phyloP scores from a whole-genome alignment of 2,329 filamentous ascomycete species.

The Ophiostoma piceae region DNA sequence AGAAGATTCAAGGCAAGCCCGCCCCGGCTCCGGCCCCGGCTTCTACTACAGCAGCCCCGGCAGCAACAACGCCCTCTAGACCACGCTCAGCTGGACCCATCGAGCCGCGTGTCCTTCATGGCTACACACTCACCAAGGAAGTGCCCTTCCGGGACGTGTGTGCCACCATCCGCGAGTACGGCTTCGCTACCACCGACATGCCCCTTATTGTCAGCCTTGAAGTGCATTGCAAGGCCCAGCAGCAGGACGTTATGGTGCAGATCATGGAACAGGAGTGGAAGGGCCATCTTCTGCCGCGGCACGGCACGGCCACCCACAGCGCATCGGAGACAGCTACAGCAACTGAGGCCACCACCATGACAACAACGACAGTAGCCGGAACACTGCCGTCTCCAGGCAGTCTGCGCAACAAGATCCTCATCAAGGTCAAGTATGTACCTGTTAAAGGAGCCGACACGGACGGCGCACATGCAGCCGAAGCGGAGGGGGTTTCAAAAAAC shows the following conservation, averaged over 20 bases:
- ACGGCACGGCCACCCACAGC: slow-evolving; percentile 44
- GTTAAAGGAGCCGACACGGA: slow-evolving; percentile 27
- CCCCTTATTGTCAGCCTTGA: slow-evolving; percentile 94
- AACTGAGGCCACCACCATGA: background rate
- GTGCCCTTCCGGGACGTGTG: slow-evolving; percentile 84
- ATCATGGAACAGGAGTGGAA: slow-evolving; percentile 85
- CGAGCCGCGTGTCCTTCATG: slow-evolving; percentile 78
- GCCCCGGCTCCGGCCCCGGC: background rate
- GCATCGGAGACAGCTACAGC: slow-evolving; percentile 18
- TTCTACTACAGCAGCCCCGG: background rate
- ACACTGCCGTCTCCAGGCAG: slow-evolving; percentile 62
- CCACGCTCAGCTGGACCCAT: background rate
- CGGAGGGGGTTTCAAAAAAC: slow-evolving; percentile 6
- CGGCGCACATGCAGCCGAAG: slow-evolving; percentile 17
- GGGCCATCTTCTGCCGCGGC: slow-evolving; percentile 60
- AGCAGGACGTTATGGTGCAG: slow-evolving; percentile 85
- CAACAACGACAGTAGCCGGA: background rate
- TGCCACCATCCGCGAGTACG: slow-evolving; percentile 69
- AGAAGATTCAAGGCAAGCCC: slow-evolving; percentile 29
- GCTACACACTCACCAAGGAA: slow-evolving; percentile 85
- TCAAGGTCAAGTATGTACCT: slow-evolving; percentile 71
- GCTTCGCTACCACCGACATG: slow-evolving; percentile 68
- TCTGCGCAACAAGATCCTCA: slow-evolving; percentile 70
- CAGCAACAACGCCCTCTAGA: background rate
- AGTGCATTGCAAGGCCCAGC: slow-evolving; percentile 73